Evolutionary conservation across 2,329 filamentous ascomycete genomes (phyloP).

Genomic region (Trichoderma cornu-damae): DNA sequence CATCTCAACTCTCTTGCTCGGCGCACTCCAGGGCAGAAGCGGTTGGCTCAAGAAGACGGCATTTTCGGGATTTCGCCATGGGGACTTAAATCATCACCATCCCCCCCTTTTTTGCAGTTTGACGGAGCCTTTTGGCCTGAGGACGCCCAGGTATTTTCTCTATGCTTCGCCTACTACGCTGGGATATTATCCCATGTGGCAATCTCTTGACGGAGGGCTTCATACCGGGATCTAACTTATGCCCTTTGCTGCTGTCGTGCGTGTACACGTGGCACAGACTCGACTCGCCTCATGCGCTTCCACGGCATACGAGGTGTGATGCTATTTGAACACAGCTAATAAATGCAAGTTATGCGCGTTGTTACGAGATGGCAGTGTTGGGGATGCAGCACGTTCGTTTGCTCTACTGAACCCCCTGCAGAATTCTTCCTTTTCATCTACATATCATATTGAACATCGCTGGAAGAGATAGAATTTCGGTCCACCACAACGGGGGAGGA

Average conservation of each 20-base stretch:
- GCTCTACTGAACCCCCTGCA: no score
- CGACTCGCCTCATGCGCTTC: not conserved
- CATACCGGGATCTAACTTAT: constrained; percentile 57
- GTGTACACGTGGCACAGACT: constrained; percentile 23
- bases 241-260: constrained; percentile 59
- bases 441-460: not conserved
- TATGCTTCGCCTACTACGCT: constrained; percentile 40
- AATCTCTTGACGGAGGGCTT: constrained; percentile 57
- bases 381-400: no score
- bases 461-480: not conserved
- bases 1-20: constrained; percentile 62
- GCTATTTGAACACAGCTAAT: not conserved
- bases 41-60: constrained; percentile 55
- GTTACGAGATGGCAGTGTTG: no score
- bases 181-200: constrained; percentile 54
- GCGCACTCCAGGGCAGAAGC: constrained; percentile 60
- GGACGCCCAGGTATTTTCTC: constrained; percentile 40
- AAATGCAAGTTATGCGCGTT: not conserved
- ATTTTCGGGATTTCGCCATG: constrained; percentile 62
- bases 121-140: constrained; percentile 59
- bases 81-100: constrained; percentile 69
- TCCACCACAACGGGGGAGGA: not conserved
- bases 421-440: no score
- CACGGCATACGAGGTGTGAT: not conserved
- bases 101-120: constrained; percentile 69